A percentile compares a stretch with the other conserved stretches of the same genome.
Conservation (phyloP, 2,329 filamentous ascomycete species). For the Plenodomus lindquistii region DNA sequence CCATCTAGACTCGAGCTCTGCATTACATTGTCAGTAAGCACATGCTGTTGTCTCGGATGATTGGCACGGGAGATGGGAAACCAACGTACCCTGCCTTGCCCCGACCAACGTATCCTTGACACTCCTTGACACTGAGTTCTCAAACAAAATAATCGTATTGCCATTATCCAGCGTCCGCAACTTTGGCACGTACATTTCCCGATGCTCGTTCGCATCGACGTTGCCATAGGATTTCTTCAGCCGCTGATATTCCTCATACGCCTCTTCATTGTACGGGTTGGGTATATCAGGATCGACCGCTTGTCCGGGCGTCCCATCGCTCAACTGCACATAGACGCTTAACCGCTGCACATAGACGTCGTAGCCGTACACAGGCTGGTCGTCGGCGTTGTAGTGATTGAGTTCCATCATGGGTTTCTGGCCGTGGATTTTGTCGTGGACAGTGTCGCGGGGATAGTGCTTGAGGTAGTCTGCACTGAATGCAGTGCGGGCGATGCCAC, state of each 20-base stretch:
- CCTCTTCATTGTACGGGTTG: constrained; percentile 51
- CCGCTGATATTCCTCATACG: constrained; percentile 39
- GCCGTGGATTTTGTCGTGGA: constrained; percentile 20
- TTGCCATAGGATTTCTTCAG: constrained; percentile 35
- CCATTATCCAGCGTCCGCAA: constrained; percentile 53
- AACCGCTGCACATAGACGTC: constrained; percentile 57
- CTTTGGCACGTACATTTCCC: constrained; percentile 46
- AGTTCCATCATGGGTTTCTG: constrained; percentile 55
- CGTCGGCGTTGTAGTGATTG: constrained; percentile 52
- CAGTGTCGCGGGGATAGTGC: constrained; percentile 42
- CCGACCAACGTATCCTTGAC: constrained; percentile 56
- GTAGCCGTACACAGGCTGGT: constrained; percentile 51
- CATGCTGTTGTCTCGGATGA: background rate
- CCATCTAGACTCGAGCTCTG: constrained; percentile 57
- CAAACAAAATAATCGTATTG: constrained; percentile 57
- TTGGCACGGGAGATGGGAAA: background rate
- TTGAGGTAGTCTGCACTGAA: constrained; percentile 59
- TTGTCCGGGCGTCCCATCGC: constrained; percentile 45
- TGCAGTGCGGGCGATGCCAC: constrained; percentile 53
- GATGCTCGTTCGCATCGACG: constrained; percentile 32
- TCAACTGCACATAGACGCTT: constrained; percentile 56
- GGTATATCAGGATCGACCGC: constrained; percentile 48
- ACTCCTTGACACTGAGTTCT: constrained; percentile 53
- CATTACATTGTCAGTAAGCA: background rate
- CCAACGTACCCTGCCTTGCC: constrained; percentile 43